phyloP scores from a whole-genome alignment of 176 grass and related monocot genomes.

The Paspalum vaginatum region DNA sequence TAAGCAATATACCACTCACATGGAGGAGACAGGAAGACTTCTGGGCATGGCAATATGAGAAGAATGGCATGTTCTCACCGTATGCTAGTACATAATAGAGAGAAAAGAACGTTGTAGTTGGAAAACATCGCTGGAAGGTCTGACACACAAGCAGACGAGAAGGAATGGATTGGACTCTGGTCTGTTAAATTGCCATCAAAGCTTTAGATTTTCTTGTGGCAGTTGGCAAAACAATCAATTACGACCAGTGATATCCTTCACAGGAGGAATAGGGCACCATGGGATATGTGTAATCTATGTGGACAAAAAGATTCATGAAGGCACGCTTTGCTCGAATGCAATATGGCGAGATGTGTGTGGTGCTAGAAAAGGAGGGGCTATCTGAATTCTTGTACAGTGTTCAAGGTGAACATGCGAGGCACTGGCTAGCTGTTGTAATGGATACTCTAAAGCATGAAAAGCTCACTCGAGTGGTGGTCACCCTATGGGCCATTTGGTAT shows the following conservation, averaged over 20 bases:
- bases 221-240: neutral
- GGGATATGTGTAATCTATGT: rapidly evolving
- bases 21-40: rapidly evolving
- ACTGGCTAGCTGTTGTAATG: neutral
- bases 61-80: rapidly evolving
- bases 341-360: neutral
- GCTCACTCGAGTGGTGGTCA: neutral
- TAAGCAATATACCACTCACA: neutral
- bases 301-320: neutral
- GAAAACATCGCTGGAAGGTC: too few relatives aligned
- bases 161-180: neutral
- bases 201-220: neutral
- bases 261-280: neutral
- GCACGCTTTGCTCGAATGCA: neutral
- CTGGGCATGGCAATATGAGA: neutral
- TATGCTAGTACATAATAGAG: neutral
- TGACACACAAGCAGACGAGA: neutral
- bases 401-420: neutral
- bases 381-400: neutral
- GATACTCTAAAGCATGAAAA: neutral
- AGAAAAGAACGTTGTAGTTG: rapidly evolving
- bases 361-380: neutral
- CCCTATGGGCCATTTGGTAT: neutral
- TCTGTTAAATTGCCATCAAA: neutral
- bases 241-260: neutral